Evolutionary conservation across 495 filamentous ascomycete species (phyloP), one percentile per base, ranked within the genome.

Genomic region (Xylaria longipes): DNA sequence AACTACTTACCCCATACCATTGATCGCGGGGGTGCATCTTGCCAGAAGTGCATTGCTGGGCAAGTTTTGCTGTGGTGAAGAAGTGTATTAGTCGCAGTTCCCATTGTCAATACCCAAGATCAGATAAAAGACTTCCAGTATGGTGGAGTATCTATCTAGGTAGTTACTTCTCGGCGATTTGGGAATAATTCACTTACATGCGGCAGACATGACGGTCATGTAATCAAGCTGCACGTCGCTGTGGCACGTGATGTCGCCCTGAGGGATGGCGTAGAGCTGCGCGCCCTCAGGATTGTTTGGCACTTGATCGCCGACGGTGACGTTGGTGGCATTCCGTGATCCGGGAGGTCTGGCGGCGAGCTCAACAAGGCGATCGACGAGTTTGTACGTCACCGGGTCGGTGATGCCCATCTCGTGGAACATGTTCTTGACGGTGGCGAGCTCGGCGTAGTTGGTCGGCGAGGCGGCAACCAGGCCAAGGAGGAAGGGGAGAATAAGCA

Each of bases 401-500:
- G 31, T n/a, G 22, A 58, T 58, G 54, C 54, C 54, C 17, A 58
- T 58, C 54, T 58, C 54, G 54, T 58, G 54, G 15, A 58, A 58
- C 29, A 35, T 58, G 17, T 31, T 58, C 54, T 58, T 58, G n/a
- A 58, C 15, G 14, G 54, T 35, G 12, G 27, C 54, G 29, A 58
- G 54, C 54, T 58, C 54, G 15, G 54, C 31, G 29, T 58, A 35
- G 27, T 58, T 58, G 54, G 54, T 35, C 15, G 54, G 54, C 8
- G 54, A 58, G 6, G 54, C 27, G 17, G 54, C 29, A 20, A 58
- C 29, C 4, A 33, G 54, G 54, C 54, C 54, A 9, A 58, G 54
- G 15, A 58, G 31, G 29, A 58, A 58, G 54, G 54, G 27, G 27
- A 58, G 29, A 15, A 58, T 33, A 3, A 58, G 54, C 27, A 31